A percentile compares a stretch with the other conserved stretches of the same genome.
Conservation (phyloP, 495 filamentous ascomycete genomes). For the Penicillium antarcticum region DNA sequence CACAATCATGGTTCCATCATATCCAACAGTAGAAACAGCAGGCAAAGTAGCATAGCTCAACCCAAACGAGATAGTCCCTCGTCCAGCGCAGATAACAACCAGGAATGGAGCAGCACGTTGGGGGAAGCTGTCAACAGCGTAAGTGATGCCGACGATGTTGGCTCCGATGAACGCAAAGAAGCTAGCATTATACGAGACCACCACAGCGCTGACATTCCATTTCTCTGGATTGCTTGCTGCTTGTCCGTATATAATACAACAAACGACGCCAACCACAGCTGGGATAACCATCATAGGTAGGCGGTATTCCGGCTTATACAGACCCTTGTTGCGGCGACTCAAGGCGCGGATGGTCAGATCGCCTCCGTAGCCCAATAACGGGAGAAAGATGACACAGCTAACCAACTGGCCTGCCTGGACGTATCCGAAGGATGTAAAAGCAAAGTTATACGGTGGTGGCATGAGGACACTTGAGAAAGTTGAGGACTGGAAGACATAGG, state of each 20-base stretch:
- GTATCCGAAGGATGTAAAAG: slow-evolving; percentile 15
- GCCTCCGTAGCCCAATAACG: slow-evolving; percentile 22
- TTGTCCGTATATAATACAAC: slow-evolving; percentile 20
- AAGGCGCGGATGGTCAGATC: slow-evolving; percentile 13
- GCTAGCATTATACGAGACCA: slow-evolving; percentile 19
- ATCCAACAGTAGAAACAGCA: slow-evolving; percentile 74
- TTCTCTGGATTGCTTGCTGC: slow-evolving; percentile 12
- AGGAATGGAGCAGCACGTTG: slow-evolving; percentile 20
- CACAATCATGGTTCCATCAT: slow-evolving; percentile 40
- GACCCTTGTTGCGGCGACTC: slow-evolving; percentile 10
- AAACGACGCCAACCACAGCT: slow-evolving; percentile 13
- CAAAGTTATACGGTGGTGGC: slow-evolving; percentile 15
- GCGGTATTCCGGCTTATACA: slow-evolving; percentile 21
- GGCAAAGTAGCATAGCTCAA: slow-evolving; percentile 70
- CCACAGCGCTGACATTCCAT: slow-evolving; percentile 16
- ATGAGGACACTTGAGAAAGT: slow-evolving; percentile 16
- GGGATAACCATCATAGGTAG: slow-evolving; percentile 21
- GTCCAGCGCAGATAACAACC: slow-evolving; percentile 22
- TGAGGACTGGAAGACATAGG: slow-evolving; percentile 20
- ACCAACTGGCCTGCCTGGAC: slow-evolving; percentile 26
- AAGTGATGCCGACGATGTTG: slow-evolving; percentile 24
- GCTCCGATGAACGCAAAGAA: slow-evolving; percentile 24
- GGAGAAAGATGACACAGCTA: slow-evolving; percentile 20
- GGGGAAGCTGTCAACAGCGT: slow-evolving; percentile 24
- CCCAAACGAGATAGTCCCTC: slow-evolving; percentile 41